A percentile compares a stretch with the other conserved stretches of the same genome.
These are phyloP conservation scores for Globisporangium camurandrum DNA, from an alignment of 352 stramenopile species.

Conservation along the genomic window DNA sequence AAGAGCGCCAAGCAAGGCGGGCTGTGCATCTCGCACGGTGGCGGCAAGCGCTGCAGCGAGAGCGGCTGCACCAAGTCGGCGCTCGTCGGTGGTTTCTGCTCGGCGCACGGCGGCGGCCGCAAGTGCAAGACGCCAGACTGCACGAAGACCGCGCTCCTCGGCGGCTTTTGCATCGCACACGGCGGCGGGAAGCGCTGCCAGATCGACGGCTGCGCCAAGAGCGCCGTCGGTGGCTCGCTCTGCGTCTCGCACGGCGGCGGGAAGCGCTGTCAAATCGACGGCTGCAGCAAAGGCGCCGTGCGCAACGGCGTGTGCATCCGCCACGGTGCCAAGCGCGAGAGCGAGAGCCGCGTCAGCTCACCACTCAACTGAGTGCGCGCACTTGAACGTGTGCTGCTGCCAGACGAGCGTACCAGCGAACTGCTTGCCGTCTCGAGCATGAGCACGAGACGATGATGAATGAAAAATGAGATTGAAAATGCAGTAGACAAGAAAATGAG, in stretches of 20 bases:
- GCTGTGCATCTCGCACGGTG: constrained; percentile 75
- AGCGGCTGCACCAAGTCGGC: constrained; percentile 72
- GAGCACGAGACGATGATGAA: too few relatives aligned
- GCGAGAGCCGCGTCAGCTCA: constrained; percentile 10
- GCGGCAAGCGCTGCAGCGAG: constrained; percentile 74
- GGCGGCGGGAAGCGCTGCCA: constrained; percentile 77
- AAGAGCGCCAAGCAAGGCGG: constrained; percentile 83
- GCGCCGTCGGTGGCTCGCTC: constrained; percentile 48
- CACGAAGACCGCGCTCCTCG: constrained; percentile 70
- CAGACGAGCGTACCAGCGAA: background rate
- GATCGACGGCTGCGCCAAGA: constrained; percentile 55
- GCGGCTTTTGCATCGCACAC: constrained; percentile 75
- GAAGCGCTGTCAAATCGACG: constrained; percentile 62
- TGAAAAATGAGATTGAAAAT: too few relatives aligned
- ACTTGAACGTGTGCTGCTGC: background rate
- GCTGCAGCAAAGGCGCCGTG: constrained; percentile 80
- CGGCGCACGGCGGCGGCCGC: constrained; percentile 64
- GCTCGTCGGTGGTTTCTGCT: constrained; percentile 78
- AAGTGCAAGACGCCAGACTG: constrained; percentile 68
- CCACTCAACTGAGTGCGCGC: constrained; percentile 7
- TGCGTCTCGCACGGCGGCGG: constrained; percentile 70
- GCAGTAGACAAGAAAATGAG: too few relatives aligned
- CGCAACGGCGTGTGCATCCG: constrained; percentile 84
- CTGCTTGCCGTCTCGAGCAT: too few relatives aligned
- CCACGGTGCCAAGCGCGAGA: constrained; percentile 67